phyloP scores from a whole-genome alignment of 352 stramenopile genomes.

The Thraustochytrium sp. region DNA sequence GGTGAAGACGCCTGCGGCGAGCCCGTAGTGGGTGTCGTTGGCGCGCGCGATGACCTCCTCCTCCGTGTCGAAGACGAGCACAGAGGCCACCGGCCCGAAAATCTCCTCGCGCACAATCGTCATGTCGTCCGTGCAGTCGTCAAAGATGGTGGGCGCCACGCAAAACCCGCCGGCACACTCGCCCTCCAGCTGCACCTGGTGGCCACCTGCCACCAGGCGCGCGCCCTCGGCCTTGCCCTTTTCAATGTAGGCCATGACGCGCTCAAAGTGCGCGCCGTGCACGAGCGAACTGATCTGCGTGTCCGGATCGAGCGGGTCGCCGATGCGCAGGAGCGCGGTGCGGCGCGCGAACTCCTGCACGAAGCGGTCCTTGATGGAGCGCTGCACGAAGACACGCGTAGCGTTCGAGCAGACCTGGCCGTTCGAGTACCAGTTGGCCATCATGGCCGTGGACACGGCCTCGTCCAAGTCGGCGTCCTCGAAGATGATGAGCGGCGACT shows the following conservation, averaged over 20 bases:
- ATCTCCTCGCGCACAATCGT: slow-evolving; percentile 63
- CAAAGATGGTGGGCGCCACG: slow-evolving; percentile 78
- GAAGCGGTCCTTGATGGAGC: slow-evolving; percentile 69
- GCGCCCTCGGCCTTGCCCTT: slow-evolving; percentile 68
- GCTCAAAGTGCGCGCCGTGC: slow-evolving; percentile 65
- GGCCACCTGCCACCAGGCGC: slow-evolving; percentile 71
- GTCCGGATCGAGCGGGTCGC: slow-evolving; percentile 66
- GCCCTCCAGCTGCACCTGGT: slow-evolving; percentile 61
- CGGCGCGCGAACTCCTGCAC: slow-evolving; percentile 68
- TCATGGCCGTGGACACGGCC: slow-evolving; percentile 68
- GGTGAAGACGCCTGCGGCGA: slow-evolving; percentile 74
- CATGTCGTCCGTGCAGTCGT: slow-evolving; percentile 77
- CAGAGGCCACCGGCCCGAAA: slow-evolving; percentile 74
- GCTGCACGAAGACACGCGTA: slow-evolving; percentile 78
- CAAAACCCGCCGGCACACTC: slow-evolving; percentile 78
- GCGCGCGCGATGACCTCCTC: slow-evolving; percentile 66
- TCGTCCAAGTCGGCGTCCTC: slow-evolving; percentile 68
- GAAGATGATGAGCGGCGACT: slow-evolving; percentile 85
- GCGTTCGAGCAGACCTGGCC: slow-evolving; percentile 81
- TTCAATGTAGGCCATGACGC: slow-evolving; percentile 62
- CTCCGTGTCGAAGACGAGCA: slow-evolving; percentile 76
- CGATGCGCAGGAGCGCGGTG: slow-evolving; percentile 66
- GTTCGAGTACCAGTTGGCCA: slow-evolving; percentile 76
- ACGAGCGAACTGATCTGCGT: slow-evolving; percentile 80
- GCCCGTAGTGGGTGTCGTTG: slow-evolving; percentile 64